These are phyloP conservation scores for Comarum palustre DNA, from an alignment of 306 rosid genomes.

Conservation along the genomic window DNA sequence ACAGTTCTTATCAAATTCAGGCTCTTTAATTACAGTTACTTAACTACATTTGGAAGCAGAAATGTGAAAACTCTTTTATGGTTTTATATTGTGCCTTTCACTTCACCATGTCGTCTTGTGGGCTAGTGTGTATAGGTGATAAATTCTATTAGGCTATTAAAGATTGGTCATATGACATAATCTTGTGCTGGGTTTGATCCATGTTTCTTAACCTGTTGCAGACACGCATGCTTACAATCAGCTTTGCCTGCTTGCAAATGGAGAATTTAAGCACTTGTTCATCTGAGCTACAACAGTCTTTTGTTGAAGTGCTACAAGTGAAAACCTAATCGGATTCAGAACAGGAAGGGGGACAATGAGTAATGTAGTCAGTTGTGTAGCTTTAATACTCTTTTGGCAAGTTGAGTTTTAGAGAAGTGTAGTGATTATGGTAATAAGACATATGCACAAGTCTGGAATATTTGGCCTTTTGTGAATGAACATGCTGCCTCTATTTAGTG, in stretches of 20 bases:
- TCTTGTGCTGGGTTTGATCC: conserved; percentile 13
- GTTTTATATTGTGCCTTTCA: not conserved
- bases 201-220: conserved; percentile 30
- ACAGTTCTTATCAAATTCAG: not conserved
- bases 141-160: not conserved
- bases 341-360: not conserved
- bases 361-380: not conserved
- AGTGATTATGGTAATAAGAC: not conserved
- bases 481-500: not conserved
- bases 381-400: not conserved
- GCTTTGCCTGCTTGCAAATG: conserved; percentile 83
- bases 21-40: not conserved
- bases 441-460: not conserved
- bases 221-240: conserved; percentile 65
- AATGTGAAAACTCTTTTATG: not conserved
- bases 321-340: not conserved
- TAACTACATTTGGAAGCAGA: not conserved
- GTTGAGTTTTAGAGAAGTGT: not conserved
- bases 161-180: not conserved
- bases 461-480: not conserved
- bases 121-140: not conserved
- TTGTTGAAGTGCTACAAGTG: not conserved
- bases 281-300: conserved; percentile 35
- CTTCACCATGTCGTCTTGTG: not conserved
- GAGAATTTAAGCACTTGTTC: conserved; percentile 74